These are phyloP conservation scores for Dactylellina haptotyla DNA, from an alignment of 2,329 filamentous ascomycete genomes.

Conservation along the genomic window DNA sequence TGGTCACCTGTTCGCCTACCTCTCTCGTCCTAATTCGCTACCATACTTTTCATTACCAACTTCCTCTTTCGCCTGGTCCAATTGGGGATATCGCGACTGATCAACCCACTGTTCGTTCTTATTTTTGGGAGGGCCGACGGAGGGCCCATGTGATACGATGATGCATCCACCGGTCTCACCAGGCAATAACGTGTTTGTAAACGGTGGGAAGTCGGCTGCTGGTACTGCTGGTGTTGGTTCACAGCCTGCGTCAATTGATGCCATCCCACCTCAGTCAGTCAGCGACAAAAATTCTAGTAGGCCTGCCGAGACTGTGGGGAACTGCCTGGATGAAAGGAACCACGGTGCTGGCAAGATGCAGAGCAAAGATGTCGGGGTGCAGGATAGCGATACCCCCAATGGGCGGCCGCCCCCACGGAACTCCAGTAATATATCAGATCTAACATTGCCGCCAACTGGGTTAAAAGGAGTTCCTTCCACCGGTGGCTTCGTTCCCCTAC, in stretches of 20 bases:
- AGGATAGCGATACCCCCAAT: conserved; percentile 32
- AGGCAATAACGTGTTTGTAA: conserved; percentile 52
- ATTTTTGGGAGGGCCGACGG: conserved; percentile 41
- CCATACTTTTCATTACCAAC: neutral
- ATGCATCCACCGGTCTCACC: conserved; percentile 54
- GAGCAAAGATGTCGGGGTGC: conserved; percentile 37
- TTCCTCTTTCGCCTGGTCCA: conserved; percentile 2
- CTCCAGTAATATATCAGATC: conserved; percentile 46
- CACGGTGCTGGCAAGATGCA: conserved; percentile 45
- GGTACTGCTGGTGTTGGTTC: conserved; percentile 25
- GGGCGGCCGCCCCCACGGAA: conserved; percentile 41
- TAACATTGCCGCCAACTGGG: conserved; percentile 31
- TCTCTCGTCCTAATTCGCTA: conserved; percentile 38
- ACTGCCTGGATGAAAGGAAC: conserved; percentile 41
- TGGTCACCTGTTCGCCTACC: conserved; percentile 48
- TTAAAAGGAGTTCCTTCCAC: conserved; percentile 30
- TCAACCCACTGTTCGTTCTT: conserved; percentile 35
- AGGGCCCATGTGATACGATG: conserved; percentile 53
- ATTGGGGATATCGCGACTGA: conserved; percentile 21
- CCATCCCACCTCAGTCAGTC: conserved; percentile 24
- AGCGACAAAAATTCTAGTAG: conserved; percentile 29
- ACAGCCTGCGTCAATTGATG: conserved; percentile 43
- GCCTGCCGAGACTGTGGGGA: conserved; percentile 52
- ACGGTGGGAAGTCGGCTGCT: conserved; percentile 37
- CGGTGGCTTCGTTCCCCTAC: conserved; percentile 50